Evolutionary conservation across 345 rosid species (phyloP), one percentile per base, ranked within the genome.

Genomic region (Psidium friedrichsthalianum): DNA sequence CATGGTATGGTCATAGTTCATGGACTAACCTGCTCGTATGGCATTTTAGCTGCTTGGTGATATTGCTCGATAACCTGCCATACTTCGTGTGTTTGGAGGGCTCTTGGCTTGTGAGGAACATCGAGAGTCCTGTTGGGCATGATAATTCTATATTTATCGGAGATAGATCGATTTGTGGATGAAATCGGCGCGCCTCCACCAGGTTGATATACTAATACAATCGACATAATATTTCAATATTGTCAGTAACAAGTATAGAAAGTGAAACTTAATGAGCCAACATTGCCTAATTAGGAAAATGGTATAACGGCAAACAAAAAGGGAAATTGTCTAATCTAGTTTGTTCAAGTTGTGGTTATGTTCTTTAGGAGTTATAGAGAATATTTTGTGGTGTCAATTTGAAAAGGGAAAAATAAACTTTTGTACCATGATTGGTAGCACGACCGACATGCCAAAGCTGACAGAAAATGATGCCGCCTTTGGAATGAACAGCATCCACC

Each of bases 401-500:
- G 36, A 36, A 36, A 36, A 36, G 36, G 27, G 27, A 27, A 4
- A 9, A 27, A 42, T 2, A 42, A 42, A 42, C 6, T 4, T 4
- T 42, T 36, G 58, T 82, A 94, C 98, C 91, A 42, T 85, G 84
- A 89, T 95, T 98, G 78, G 98, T 96, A 49, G 98, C 98, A 21
- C 96, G 98, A 74, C 98, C 99, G 27, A 94, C 99, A 8, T 97
- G 99, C 98, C 98, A 96, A 29, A 97, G 85, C 61, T 97, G 99
- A 89, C 96, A 96, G 86, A 97, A 96, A 56, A 95, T 92, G 86
- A 96, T 82, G 89, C 94, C 89, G 20, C 98, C 98, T 85, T 92
- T 92, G 53, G 93, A 92, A 84, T 97, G 99, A 89, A 92, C 97
- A 8, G 95, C 96, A 20, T 92, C 91, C 74, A 94, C 98, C 61